Conservation (phyloP, 805 yeast genomes). For the Komagataella pastoris region DNA sequence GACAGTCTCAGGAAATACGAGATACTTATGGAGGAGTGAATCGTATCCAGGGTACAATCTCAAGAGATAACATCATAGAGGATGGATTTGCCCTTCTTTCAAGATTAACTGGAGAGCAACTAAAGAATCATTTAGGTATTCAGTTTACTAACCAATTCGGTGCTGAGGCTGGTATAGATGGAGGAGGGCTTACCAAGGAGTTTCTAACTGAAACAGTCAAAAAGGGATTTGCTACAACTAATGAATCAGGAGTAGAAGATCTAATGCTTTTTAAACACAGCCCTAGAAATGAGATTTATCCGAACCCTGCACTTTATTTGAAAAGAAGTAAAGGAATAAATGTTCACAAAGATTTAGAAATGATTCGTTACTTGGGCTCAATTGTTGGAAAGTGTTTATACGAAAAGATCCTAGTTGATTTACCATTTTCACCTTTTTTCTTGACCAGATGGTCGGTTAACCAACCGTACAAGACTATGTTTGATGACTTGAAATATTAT, state of each 20-base stretch:
- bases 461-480: conserved; percentile 35
- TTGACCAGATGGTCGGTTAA: conserved; percentile 50
- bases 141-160: conserved; percentile 64
- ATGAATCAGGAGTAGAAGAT: neutral
- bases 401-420: conserved; percentile 69
- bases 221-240: conserved; percentile 44
- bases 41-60: conserved; percentile 35
- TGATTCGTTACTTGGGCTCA: conserved; percentile 58
- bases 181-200: conserved; percentile 94
- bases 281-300: conserved; percentile 51
- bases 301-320: conserved; percentile 38
- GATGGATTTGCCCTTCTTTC: conserved; percentile 61
- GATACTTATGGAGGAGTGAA: conserved; percentile 11
- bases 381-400: conserved; percentile 82
- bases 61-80: conserved; percentile 57
- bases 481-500: conserved; percentile 65
- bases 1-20: conserved; percentile 27
- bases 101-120: conserved; percentile 29
- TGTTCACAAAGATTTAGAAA: conserved; percentile 14
- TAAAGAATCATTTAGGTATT: conserved; percentile 51
- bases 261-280: conserved; percentile 27
- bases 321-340: conserved; percentile 12
- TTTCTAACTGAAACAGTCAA: conserved; percentile 59
- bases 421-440: conserved; percentile 79
- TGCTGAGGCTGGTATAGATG: conserved; percentile 86